phyloP scores from a whole-genome alignment of 805 yeast species.

The Yarrowia sp. region DNA sequence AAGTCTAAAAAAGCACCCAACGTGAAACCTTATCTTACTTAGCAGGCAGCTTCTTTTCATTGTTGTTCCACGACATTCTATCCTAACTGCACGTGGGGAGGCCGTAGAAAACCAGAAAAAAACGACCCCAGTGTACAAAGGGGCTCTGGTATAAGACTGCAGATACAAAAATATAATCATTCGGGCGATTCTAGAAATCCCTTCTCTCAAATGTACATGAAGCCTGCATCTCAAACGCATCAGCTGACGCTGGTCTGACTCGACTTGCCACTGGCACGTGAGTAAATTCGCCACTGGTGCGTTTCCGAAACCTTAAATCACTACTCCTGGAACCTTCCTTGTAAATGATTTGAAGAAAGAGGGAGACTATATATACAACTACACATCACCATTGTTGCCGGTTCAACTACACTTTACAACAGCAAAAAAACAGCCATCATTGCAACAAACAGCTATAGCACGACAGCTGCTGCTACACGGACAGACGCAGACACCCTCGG shows the following conservation, averaged over 20 bases:
- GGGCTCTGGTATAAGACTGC: no score
- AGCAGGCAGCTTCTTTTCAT: neutral
- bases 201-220: neutral
- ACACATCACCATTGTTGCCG: neutral
- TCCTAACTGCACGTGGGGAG: no score
- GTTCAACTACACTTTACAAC: neutral
- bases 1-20: neutral
- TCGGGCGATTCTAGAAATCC: no score
- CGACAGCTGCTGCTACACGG: neutral
- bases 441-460: neutral
- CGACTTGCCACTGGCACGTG: constrained; percentile 17
- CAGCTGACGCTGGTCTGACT: constrained; percentile 29
- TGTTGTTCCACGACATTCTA: neutral
- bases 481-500: neutral
- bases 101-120: neutral
- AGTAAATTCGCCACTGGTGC: constrained; percentile 13
- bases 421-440: neutral
- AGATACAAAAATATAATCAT: no score
- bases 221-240: neutral
- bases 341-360: neutral
- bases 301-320: constrained; percentile 6
- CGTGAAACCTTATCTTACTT: neutral
- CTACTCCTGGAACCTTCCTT: constrained; percentile 14
- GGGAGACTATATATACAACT: constrained; percentile 9
- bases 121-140: neutral